Conservation (phyloP, 345 rosid species). For the Eutrema japonicum region DNA sequence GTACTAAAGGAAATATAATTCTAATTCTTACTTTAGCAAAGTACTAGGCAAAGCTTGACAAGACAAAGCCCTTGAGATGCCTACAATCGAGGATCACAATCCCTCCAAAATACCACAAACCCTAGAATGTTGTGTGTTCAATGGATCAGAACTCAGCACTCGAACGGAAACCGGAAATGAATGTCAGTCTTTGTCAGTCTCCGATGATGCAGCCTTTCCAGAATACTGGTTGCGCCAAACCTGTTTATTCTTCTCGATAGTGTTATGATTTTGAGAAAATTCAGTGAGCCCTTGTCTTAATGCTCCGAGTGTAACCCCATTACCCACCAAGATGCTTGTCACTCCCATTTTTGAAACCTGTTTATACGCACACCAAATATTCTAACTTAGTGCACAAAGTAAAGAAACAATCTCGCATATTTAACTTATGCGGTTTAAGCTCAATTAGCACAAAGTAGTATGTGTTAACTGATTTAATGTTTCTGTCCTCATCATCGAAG, state of each 20-base stretch:
- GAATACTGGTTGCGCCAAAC: conserved; percentile 65
- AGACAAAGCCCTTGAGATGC: too few species aligned
- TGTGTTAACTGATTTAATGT: conserved; percentile 61
- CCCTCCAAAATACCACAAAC: too few species aligned
- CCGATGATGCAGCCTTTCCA: conserved; percentile 55
- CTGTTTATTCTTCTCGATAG: conserved; percentile 66
- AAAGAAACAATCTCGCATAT: neutral
- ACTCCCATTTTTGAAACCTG: conserved; percentile 90
- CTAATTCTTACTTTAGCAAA: too few species aligned
- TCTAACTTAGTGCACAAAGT: neutral
- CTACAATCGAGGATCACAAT: too few species aligned
- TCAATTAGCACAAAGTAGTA: conserved; percentile 7
- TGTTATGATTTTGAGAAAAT: conserved; percentile 56
- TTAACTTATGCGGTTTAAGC: neutral
- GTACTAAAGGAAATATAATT: too few species aligned
- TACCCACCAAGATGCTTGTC: conserved; percentile 61
- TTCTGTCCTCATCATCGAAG: conserved; percentile 80
- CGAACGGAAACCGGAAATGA: neutral
- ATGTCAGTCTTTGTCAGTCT: conserved; percentile 29
- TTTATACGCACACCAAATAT: neutral
- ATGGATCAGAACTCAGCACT: neutral
- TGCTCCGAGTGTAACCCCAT: conserved; percentile 81
- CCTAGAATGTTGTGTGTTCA: neutral
- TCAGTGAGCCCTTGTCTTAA: conserved; percentile 72
- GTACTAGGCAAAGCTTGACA: too few species aligned